Base-by-base conservation (phyloP, 2,329 filamentous ascomycete genomes). In the Xylaria hypoxylon region DNA sequence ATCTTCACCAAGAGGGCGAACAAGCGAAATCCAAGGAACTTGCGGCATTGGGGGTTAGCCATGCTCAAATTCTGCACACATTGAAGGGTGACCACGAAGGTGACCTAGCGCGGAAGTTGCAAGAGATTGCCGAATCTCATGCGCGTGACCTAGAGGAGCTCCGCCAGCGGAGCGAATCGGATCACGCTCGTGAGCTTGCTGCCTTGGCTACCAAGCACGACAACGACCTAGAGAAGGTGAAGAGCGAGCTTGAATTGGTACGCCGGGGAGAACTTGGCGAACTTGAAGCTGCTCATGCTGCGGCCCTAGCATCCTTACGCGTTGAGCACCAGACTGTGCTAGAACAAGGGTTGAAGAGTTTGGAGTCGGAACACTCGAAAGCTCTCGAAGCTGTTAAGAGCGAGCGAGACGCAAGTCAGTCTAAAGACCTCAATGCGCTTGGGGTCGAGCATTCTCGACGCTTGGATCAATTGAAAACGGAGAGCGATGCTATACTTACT, bases 351-450 rank as follows among this genome's bases (percentile, higher is more conserved):
- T 48, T 74, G 40, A 64, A 66, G 22, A 45, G 50, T 45, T 63
- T 74, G 1, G 70, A 72, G 67, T 38, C 58, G 1, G 57, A 70
- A 44, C 73, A 77, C 59, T 47, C 52, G 8, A 67, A 69, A 52
- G 70, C 72, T n/a, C 67, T 77, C 2, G 70, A 75, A 58, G 69
- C 70, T 19, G 61, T 74, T 35, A 55, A 69, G 53, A 66, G 47
- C n/a, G 69, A 73, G 52, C 68, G 69, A 50, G 68, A 72, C n/a
- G 13, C 58, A 24, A 67, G 59, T 22, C 72, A 74, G 1, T 66
- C 70, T 3, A 64, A 72, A 52, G 72, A 71, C 19, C 67, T 77
- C 7, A 68, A 71, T 17, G 67, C 67, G 19, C 69, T 69, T 15
- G 22, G 44, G 3, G 50, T 26, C 11, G 42, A 59, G 26, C 68